Percentiles rank a stretch among this genome's conserved stretches.
Conservation (phyloP, 805 yeast genomes). For the Teunomyces pallodes region DNA sequence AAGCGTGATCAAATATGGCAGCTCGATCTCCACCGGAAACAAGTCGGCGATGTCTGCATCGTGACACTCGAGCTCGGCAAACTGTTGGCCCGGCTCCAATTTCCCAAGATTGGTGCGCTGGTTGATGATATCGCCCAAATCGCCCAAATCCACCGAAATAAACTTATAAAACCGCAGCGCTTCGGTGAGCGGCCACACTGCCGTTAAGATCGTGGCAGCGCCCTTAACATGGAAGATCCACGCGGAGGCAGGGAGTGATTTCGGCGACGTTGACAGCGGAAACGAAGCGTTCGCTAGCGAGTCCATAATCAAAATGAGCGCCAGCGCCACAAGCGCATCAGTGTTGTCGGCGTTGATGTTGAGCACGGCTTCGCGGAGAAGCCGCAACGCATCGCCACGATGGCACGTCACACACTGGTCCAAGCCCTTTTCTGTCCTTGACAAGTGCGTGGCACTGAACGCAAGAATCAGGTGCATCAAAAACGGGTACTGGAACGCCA, state of each 20-base stretch:
- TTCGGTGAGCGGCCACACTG: slow-evolving; percentile 84
- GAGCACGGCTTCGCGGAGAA: slow-evolving; percentile 81
- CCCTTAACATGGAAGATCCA: slow-evolving; percentile 98
- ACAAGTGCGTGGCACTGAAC: slow-evolving; percentile 87
- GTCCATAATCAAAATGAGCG: slow-evolving; percentile 86
- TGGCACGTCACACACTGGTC: slow-evolving; percentile 83
- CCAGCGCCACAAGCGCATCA: slow-evolving; percentile 91
- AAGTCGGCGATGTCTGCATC: slow-evolving; percentile 82
- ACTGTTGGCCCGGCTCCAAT: slow-evolving; percentile 17
- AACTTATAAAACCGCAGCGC: slow-evolving; percentile 43
- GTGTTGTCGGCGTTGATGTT: slow-evolving; percentile 81
- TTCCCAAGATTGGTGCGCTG: slow-evolving; percentile 17
- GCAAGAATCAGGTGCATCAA: slow-evolving; percentile 90
- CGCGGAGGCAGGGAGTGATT: slow-evolving; percentile 84
- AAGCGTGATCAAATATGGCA: slow-evolving; percentile 84
- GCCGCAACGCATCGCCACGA: slow-evolving; percentile 79
- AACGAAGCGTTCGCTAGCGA: slow-evolving; percentile 86
- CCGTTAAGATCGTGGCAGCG: slow-evolving; percentile 91
- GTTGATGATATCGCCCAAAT: slow-evolving; percentile 70
- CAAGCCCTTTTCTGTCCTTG: slow-evolving; percentile 70
- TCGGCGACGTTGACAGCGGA: slow-evolving; percentile 46
- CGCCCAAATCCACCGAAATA: slow-evolving; percentile 81
- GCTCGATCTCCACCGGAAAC: slow-evolving; percentile 78
- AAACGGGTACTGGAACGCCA: slow-evolving; percentile 85
- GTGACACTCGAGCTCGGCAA: slow-evolving; percentile 71